Conservation (phyloP, 768 basidiomycete genomes). For the Serendipita sp. region DNA sequence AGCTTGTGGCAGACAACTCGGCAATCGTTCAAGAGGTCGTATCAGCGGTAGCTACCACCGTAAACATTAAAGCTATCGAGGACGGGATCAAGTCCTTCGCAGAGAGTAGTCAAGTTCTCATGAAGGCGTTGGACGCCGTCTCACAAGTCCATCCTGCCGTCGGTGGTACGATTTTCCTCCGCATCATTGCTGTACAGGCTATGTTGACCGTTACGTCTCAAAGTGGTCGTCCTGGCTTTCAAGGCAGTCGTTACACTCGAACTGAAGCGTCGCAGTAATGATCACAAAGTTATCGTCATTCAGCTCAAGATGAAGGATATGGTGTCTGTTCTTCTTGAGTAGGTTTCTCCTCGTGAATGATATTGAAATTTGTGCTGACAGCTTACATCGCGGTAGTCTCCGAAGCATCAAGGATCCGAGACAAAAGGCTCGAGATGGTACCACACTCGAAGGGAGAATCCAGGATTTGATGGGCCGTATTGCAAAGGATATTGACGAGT, state of each 20-base stretch:
- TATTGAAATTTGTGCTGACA: too few species aligned
- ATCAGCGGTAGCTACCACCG: neutral
- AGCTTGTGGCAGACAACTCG: too few species aligned
- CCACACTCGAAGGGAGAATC: conserved; percentile 19
- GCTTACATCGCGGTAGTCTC: conserved; percentile 14
- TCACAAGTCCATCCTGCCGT: conserved; percentile 18
- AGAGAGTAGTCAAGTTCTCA: conserved; percentile 14
- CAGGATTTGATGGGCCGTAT: conserved; percentile 18
- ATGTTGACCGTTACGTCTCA: conserved; percentile 1
- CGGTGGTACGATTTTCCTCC: conserved; percentile 11
- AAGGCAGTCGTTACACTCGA: conserved; percentile 33
- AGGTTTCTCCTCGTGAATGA: conserved; percentile 9
- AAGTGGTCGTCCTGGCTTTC: conserved; percentile 35
- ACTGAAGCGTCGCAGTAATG: conserved; percentile 32
- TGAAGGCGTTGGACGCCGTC: conserved; percentile 17
- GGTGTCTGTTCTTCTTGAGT: conserved; percentile 32
- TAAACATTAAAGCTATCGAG: conserved; percentile 10
- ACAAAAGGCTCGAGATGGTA: conserved; percentile 21
- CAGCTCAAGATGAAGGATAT: conserved; percentile 35
- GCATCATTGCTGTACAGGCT: too few species aligned
- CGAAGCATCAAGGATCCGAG: conserved; percentile 17
- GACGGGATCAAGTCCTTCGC: conserved; percentile 13
- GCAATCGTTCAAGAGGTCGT: too few species aligned
- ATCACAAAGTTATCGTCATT: conserved; percentile 30
- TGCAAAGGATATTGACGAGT: conserved; percentile 27